Evolutionary conservation across 352 stramenopile species (phyloP).

Genomic region (Phytophthora sansomeana): DNA sequence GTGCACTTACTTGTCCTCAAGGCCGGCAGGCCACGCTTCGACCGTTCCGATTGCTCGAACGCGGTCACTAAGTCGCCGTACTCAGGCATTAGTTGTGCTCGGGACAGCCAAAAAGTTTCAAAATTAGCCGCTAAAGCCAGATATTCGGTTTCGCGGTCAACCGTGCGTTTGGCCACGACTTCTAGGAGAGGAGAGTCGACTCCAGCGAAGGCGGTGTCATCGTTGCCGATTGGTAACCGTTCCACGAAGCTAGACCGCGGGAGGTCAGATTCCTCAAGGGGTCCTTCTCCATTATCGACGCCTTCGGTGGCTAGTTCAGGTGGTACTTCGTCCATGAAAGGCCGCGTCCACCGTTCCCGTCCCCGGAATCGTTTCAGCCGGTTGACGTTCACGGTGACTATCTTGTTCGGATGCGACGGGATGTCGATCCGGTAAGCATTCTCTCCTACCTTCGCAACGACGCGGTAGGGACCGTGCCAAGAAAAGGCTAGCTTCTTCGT

Average conservation of each 20-base stretch:
- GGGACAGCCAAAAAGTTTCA: not conserved
- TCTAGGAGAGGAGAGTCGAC: not conserved
- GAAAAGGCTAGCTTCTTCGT: slow-evolving; percentile 7
- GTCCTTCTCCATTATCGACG: not conserved
- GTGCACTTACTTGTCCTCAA: not conserved
- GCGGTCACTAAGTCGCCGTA: not conserved
- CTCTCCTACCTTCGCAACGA: not conserved
- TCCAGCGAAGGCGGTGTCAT: not conserved
- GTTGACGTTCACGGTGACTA: too few species aligned
- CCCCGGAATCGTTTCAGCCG: too few species aligned
- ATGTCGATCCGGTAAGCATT: too few species aligned
- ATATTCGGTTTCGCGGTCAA: not conserved
- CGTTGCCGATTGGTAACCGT: not conserved
- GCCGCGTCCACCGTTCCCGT: not conserved
- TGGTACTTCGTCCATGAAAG: not conserved
- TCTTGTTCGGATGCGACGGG: too few species aligned
- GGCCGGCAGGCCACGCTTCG: not conserved
- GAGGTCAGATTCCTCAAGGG: not conserved
- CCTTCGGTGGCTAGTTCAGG: not conserved
- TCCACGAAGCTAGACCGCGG: not conserved
- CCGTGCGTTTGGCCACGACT: not conserved
- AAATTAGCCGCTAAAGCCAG: not conserved
- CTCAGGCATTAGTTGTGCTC: not conserved
- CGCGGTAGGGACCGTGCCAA: slow-evolving; percentile 4
- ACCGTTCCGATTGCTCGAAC: not conserved